Evolutionary conservation across 192 early-diverging fungal species (phyloP).

Genomic region (Spizellomyces punctatus): DNA sequence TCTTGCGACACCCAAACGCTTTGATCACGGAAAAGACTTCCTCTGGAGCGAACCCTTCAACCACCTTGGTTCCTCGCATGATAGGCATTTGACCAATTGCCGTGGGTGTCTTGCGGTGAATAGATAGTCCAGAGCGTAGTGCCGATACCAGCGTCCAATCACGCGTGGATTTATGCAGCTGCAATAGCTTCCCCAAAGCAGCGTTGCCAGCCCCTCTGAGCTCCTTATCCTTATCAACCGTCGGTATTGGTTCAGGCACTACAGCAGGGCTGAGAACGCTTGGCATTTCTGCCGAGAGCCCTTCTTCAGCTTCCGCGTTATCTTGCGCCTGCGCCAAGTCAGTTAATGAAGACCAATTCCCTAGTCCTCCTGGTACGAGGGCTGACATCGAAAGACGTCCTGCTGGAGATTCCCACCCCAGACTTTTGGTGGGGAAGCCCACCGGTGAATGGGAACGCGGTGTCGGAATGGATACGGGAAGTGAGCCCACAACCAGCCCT

Average conservation of each 20-base stretch:
- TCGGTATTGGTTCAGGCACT: not conserved
- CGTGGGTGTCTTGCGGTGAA: not conserved
- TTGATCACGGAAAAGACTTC: constrained; percentile 23
- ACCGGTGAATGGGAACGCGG: constrained; percentile 8
- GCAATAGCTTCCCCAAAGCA: constrained; percentile 6
- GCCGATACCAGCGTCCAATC: constrained; percentile 10
- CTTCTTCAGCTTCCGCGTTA: not conserved
- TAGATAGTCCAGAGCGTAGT: constrained; percentile 5
- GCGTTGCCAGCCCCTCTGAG: constrained; percentile 5
- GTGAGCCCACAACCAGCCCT: not conserved
- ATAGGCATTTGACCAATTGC: not conserved
- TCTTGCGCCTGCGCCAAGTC: not conserved
- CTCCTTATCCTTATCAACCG: not conserved
- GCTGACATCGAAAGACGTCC: constrained; percentile 11
- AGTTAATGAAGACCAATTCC: not conserved
- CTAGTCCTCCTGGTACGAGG: not conserved
- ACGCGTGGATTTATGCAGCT: not conserved
- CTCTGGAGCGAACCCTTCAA: constrained; percentile 24
- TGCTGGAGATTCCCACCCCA: constrained; percentile 23
- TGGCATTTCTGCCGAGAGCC: not conserved
- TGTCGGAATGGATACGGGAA: constrained; percentile 11
- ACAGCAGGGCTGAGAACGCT: not conserved
- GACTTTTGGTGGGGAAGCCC: constrained; percentile 1
- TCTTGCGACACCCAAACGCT: constrained; percentile 22
- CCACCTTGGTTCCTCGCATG: constrained; percentile 28